Evolutionary conservation across 257 asterid genomes (phyloP).

Genomic region (Perilla frutescens): DNA sequence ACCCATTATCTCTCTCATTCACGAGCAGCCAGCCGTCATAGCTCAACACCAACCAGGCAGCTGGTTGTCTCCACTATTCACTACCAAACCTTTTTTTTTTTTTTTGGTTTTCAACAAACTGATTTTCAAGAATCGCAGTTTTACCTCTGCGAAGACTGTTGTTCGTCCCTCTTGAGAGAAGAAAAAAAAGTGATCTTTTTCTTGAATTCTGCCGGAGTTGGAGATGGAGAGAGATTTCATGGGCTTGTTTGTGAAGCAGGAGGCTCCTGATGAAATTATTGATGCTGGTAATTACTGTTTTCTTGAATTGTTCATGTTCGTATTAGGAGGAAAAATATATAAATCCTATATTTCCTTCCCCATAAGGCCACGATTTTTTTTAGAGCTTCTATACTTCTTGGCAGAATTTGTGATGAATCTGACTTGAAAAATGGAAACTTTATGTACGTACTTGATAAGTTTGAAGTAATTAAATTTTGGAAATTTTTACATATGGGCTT

Average conservation of each 20-base stretch:
- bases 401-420: slow-evolving; percentile 20
- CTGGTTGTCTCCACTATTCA: slow-evolving; percentile 22
- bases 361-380: background rate
- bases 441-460: background rate
- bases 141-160: background rate
- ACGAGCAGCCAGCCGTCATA: slow-evolving; percentile 19
- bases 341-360: background rate
- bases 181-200: background rate
- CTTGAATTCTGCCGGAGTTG: slow-evolving; percentile 16
- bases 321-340: background rate
- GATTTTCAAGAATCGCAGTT: slow-evolving; percentile 9
- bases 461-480: background rate
- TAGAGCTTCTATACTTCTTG: background rate
- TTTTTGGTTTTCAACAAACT: background rate
- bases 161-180: background rate
- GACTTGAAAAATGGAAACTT: background rate
- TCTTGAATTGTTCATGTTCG: background rate
- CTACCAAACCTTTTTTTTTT: background rate
- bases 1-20: slow-evolving; percentile 34
- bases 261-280: slow-evolving; percentile 50
- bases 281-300: slow-evolving; percentile 54
- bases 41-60: slow-evolving; percentile 4
- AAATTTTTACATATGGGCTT: slow-evolving; percentile 1
- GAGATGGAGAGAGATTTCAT: slow-evolving; percentile 78
- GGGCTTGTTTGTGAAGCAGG: slow-evolving; percentile 73